Conservation (phyloP, 495 filamentous ascomycete genomes). For the Podospora tetraspora region DNA sequence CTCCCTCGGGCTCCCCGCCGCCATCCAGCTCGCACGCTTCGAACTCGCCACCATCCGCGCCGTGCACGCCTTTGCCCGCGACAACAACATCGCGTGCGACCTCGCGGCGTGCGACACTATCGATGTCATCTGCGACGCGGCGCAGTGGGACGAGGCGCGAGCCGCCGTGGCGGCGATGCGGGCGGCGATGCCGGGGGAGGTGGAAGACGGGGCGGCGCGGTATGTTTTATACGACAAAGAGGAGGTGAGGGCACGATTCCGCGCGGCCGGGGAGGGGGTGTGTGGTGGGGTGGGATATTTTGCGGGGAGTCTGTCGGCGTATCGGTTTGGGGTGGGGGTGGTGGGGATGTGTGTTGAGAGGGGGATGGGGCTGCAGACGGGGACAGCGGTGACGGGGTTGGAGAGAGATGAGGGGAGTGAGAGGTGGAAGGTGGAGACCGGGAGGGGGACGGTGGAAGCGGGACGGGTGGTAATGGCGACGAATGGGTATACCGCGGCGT, state of each 20-base stretch:
- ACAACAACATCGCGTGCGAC: slow-evolving; percentile 50
- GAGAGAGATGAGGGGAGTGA: neutral
- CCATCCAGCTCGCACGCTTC: slow-evolving; percentile 50
- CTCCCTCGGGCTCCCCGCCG: slow-evolving; percentile 37
- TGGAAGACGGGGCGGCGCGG: slow-evolving; percentile 38
- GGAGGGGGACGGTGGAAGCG: slow-evolving; percentile 49
- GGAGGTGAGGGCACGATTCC: slow-evolving; percentile 45
- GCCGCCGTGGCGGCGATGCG: slow-evolving; percentile 43
- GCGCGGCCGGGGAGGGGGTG: slow-evolving; percentile 36
- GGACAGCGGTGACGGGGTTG: slow-evolving; percentile 42
- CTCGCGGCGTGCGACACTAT: slow-evolving; percentile 47
- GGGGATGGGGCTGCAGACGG: slow-evolving; percentile 58
- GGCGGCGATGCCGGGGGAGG: slow-evolving; percentile 36
- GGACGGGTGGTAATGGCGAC: slow-evolving; percentile 60
- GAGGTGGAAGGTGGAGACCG: slow-evolving; percentile 47
- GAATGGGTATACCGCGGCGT: slow-evolving; percentile 62
- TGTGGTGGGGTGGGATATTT: slow-evolving; percentile 53
- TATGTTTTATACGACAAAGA: slow-evolving; percentile 44
- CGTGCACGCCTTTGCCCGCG: slow-evolving; percentile 48
- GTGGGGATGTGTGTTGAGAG: slow-evolving; percentile 46
- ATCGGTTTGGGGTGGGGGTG: slow-evolving; percentile 58
- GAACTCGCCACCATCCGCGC: slow-evolving; percentile 54
- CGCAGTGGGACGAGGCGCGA: slow-evolving; percentile 39
- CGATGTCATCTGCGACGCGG: slow-evolving; percentile 52
- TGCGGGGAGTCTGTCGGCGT: slow-evolving; percentile 60